Evolutionary conservation across 1,284 basidiomycete genomes (phyloP), one percentile per base, ranked within the genome.

Genomic region (Rhodotorula mucilaginosa): DNA sequence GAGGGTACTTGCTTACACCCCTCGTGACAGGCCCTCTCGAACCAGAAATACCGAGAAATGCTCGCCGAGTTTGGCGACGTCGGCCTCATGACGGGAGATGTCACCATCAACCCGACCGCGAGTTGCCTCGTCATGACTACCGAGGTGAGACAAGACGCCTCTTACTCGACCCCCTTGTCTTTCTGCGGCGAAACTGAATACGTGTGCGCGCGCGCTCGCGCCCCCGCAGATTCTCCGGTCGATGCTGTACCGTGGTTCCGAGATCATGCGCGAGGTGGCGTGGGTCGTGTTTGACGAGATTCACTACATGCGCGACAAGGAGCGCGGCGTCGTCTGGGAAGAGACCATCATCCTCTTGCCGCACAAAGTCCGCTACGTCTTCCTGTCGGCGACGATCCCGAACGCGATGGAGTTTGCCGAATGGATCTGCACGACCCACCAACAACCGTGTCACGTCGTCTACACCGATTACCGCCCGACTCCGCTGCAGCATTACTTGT

Each of bases 211-310:
- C 34, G 34, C 34, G 34, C 34, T 34, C 34, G 34, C 34, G 34
- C 59, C 21, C 21, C 18, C 5, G 8, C 69, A 96, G 92, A 99
- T 99, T 89, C 82, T 99, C 68, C 89, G 97, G 19, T 98, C 95
- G 2, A 99, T 99, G 96, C 85, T 99, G 49, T 99, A 99, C 81
- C 89, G 97, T 68, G 97, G 97, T 57, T 97, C 94, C 23, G 97
- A 99, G 83, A 91, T 99, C 78, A 97, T 99, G 92, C 91, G 97
- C 73, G 97, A 99, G 84, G 96, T 99, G 21, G 96, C 95, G 0
- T 99, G 97, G 97, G 96, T 99, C 73, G 88, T 99, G 71, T 99
- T 99, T 80, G 97, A 99, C 81, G 97, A 99, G 83, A 97, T 99
- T 73, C 97, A 99, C 82, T 99, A 99, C 83, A 99, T 99, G 97